These are phyloP conservation scores for Xylogone sp. DNA, from an alignment of 2,329 filamentous ascomycete species.

Conservation along the genomic window DNA sequence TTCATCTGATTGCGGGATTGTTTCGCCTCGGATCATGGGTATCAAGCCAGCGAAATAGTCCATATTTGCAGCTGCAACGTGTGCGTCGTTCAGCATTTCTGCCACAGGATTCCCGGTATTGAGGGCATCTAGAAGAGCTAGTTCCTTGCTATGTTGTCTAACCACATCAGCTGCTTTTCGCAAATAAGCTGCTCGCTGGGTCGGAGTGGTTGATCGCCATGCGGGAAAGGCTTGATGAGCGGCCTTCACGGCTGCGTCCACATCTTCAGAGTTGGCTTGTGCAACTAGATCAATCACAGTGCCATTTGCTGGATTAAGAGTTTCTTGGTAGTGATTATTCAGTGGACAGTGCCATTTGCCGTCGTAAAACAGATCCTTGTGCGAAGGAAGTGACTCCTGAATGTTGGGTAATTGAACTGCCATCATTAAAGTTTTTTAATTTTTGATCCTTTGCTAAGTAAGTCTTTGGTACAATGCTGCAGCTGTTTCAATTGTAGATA, in stretches of 20 bases:
- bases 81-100: slow-evolving; percentile 60
- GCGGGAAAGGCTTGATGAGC: slow-evolving; percentile 33
- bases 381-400: slow-evolving; percentile 22
- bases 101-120: slow-evolving; percentile 32
- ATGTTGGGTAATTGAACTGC: slow-evolving; percentile 15
- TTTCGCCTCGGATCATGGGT: slow-evolving; percentile 25
- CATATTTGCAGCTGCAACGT: slow-evolving; percentile 32
- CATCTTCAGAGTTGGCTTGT: slow-evolving; percentile 27
- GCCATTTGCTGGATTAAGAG: neutral
- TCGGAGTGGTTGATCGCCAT: slow-evolving; percentile 32
- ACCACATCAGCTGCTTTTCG: slow-evolving; percentile 30
- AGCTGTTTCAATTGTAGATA: no score
- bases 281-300: slow-evolving; percentile 27
- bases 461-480: no score
- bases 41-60: slow-evolving; percentile 20
- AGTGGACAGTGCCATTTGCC: neutral
- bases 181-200: slow-evolving; percentile 27
- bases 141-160: slow-evolving; percentile 22
- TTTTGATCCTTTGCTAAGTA: no score
- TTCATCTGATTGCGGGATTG: slow-evolving; percentile 30
- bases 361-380: slow-evolving; percentile 18
- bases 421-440: no score
- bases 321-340: neutral
- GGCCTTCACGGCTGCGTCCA: slow-evolving; percentile 31
- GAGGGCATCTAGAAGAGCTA: slow-evolving; percentile 31